Evolutionary conservation across 83 land plant species (phyloP), one percentile per base, ranked within the genome.

Genomic region (Diphasiastrum complanatum): DNA sequence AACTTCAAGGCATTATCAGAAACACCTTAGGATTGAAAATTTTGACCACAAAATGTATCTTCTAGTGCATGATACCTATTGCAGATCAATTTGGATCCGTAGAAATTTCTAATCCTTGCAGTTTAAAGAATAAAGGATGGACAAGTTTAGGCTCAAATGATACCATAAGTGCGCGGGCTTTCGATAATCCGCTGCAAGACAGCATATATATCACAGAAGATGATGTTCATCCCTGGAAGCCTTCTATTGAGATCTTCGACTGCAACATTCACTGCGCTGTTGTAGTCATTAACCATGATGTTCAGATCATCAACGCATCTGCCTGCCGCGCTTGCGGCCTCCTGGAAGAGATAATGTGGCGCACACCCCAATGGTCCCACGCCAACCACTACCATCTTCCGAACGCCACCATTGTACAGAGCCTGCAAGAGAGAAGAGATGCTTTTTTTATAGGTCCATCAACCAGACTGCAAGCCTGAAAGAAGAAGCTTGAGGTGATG

Each of bases 331-430:
- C 87, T 81, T 30, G 63, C 57, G 51, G 69, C 66, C 45, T 65
- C 66, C 71, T 73, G 81, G 65, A 83, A 65, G 68, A 78, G n/a
- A n/a, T n/a, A 89, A 62, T 78, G 68, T 10, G 96, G 96, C 45
- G 87, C 72, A 57, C 96, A 89, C 5, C 92, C 96, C 18, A 89
- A 55, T 5, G 96, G 91, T 10, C 85, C 82, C 34, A 86, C 52
- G 18, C 96, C 96, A 65, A 83, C 75, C n/a, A 77, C 66, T 5
- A 86, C 91, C 48, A 89, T 56, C 63, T 77, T 83, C 32, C 85
- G 70, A 6, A 69, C 84, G 69, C 81, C 79, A 6, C 57, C 29
- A 48, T 75, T 52, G 72, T 87, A 81, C 65, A 90, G 31, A 29
- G 75, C 79, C 89, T 84, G 84, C 60, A 62, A 27, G n/a, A 25